Evolutionary conservation across 169 alveolate genomes (phyloP), one percentile per base, ranked within the genome.

Genomic region (Plasmodium vinckei): DNA sequence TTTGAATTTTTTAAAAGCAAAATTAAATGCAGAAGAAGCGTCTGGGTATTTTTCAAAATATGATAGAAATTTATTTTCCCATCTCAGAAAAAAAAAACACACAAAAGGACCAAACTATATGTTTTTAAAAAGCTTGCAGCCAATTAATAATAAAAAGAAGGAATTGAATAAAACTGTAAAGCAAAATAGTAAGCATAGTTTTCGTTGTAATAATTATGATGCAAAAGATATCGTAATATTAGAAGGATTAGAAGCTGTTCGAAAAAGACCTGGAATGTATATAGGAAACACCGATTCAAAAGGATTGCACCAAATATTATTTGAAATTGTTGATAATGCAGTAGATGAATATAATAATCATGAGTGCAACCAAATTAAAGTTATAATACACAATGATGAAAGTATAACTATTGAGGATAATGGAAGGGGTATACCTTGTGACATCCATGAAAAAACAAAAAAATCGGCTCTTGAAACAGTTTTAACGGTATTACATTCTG

Each of bases 251-350:
- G 96, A 95, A 53, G 96, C 97, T 2, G 97, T 95, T 44, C 60
- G 97, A 15, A 94, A 93, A 91, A 79, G 97, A 12, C 97, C 97
- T 1, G 97, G 97, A 0, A 94, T 95, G 97, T 94, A 94, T 65
- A 94, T 95, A 15, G 97, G 97, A 2, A 92, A 87, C 56, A 94
- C 97, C 0, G 95, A 94, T 19, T 87, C 63, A 60, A 71, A 87
- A 47, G 97, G 97, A 1, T 79, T 93, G 27, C 97, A 93, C 69
- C 97, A 95, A 65, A 59, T 95, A 53, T 88, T 95, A 53, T 93
- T 87, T 73, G 97, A 94, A 82, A 89, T 94, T 54, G 73, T 95
- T 42, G 97, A 95, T 72, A 95, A 95, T 86, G 71, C 97, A 9
- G 95, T 94, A 9, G 97, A 95, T 68, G 97, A 95, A 87, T 89